Percentiles rank a stretch among this genome's conserved stretches.
Evolutionary conservation across 441 rosid genomes (phyloP).

Genomic region (Raphanus hybrid): DNA sequence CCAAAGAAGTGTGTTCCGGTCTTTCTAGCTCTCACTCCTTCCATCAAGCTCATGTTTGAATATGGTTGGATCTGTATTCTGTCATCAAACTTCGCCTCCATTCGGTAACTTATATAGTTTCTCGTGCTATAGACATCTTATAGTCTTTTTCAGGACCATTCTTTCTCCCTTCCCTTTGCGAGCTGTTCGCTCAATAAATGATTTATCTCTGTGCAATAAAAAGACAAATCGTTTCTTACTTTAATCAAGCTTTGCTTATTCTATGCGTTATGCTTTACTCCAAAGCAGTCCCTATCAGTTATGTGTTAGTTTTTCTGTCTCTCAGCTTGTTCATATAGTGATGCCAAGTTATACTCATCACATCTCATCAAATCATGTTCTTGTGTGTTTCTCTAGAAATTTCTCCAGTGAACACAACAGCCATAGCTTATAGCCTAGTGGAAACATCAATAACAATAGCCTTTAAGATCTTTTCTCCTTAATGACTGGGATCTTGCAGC

Average conservation of each 20-base stretch:
- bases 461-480: neutral
- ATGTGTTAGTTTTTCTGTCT: slow-evolving; percentile 5
- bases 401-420: neutral
- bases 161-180: slow-evolving; percentile 49
- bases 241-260: neutral
- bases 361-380: neutral
- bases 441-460: neutral
- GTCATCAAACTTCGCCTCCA: slow-evolving; percentile 40
- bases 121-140: slow-evolving; percentile 50
- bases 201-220: slow-evolving; percentile 35
- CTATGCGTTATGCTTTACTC: neutral
- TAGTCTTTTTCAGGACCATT: slow-evolving; percentile 68
- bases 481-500: neutral
- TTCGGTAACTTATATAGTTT: slow-evolving; percentile 45
- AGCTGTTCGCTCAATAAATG: slow-evolving; percentile 25
- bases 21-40: slow-evolving; percentile 34
- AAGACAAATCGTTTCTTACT: slow-evolving; percentile 15
- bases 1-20: slow-evolving; percentile 35
- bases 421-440: neutral
- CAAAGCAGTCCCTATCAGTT: neutral
- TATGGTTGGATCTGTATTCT: slow-evolving; percentile 40
- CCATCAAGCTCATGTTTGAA: slow-evolving; percentile 50
- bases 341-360: neutral
- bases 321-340: neutral
- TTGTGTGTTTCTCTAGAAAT: neutral